Conservation (phyloP, 148 eudicot genomes). For the Heliamphora exappendiculata region DNA sequence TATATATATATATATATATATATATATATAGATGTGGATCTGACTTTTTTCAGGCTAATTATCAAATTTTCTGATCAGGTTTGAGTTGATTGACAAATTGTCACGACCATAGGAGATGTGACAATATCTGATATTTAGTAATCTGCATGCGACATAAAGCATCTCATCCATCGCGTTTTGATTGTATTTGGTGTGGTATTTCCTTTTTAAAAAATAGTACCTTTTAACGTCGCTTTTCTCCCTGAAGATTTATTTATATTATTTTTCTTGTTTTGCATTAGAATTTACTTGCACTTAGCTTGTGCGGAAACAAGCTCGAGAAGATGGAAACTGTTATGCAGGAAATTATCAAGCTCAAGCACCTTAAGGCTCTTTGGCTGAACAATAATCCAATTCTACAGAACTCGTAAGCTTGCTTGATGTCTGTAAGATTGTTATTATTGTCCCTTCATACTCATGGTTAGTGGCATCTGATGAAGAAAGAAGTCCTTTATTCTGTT, state of each 20-base stretch:
- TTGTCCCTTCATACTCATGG: background rate
- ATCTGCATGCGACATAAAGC: background rate
- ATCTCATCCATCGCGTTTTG: background rate
- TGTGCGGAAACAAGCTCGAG: constrained; percentile 70
- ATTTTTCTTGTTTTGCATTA: constrained; percentile 16
- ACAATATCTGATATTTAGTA: background rate
- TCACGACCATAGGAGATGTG: background rate
- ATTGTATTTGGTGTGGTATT: background rate
- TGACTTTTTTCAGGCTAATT: background rate
- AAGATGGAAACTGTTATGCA: constrained; percentile 41
- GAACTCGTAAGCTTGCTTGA: constrained; percentile 44
- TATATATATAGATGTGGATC: background rate
- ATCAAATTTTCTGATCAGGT: background rate
- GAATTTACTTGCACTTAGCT: constrained; percentile 77
- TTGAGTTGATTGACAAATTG: background rate
- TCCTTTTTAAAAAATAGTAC: background rate
- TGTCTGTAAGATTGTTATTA: background rate
- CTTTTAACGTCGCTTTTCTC: background rate
- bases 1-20: too few relatives aligned
- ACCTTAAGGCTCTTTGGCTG: constrained; percentile 90
- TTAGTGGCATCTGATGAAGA: constrained; percentile 3
- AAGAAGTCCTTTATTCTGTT: constrained; percentile 21
- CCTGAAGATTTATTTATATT: background rate
- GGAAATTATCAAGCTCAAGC: constrained; percentile 49
- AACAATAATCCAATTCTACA: constrained; percentile 61